A percentile compares a stretch with the other conserved stretches of the same genome.
These are phyloP conservation scores for Lipomyces yamadae DNA, from an alignment of 805 yeast genomes.

Conservation along the genomic window DNA sequence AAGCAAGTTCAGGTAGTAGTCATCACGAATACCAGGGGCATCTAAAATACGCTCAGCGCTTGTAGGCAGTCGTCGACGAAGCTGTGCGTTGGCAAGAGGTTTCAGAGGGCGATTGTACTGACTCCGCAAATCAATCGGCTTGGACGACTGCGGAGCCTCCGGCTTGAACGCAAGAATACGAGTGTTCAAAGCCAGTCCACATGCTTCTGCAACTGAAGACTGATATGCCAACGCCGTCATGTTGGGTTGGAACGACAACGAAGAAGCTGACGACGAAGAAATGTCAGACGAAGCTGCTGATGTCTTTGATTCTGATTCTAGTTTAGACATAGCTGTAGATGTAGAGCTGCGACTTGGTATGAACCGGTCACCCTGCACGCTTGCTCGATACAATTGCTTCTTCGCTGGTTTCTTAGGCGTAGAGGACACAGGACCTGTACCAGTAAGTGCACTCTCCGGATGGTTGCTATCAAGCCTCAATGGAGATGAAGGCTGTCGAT, in stretches of 20 bases:
- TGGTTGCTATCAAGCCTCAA: constrained; percentile 54
- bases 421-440: constrained; percentile 45
- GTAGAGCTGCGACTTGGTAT: constrained; percentile 62
- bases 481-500: constrained; percentile 47
- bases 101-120: constrained; percentile 47
- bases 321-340: constrained; percentile 53
- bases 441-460: constrained; percentile 48
- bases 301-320: constrained; percentile 39
- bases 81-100: constrained; percentile 44
- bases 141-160: constrained; percentile 63
- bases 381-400: constrained; percentile 39
- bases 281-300: constrained; percentile 32
- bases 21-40: constrained; percentile 94
- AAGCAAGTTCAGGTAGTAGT: constrained; percentile 82
- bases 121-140: constrained; percentile 46
- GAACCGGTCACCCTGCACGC: constrained; percentile 56
- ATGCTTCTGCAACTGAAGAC: constrained; percentile 82
- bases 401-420: constrained; percentile 39
- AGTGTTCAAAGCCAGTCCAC: constrained; percentile 83
- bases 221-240: constrained; percentile 31
- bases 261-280: constrained; percentile 48
- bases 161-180: constrained; percentile 86
- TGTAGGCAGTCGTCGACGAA: constrained; percentile 68
- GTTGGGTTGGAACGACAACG: constrained; percentile 9
- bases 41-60: constrained; percentile 93